A percentile compares a stretch with the other conserved stretches of the same genome.
Evolutionary conservation across 2,329 filamentous ascomycete species (phyloP).

Genomic region (Elsinoe necatrix): DNA sequence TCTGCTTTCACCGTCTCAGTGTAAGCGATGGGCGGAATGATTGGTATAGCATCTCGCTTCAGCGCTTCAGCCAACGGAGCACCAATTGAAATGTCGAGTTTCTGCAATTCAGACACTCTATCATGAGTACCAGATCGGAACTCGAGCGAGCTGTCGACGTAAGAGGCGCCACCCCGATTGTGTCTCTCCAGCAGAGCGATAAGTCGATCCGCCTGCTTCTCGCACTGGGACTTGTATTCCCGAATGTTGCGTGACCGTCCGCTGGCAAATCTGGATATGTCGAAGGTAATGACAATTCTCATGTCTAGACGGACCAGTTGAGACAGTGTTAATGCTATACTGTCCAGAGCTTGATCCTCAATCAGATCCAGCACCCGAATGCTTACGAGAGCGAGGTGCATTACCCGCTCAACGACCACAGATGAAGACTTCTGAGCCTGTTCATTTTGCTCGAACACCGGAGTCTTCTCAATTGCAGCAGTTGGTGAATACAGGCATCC

Average conservation of each 20-base stretch:
- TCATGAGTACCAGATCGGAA: background rate
- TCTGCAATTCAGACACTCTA: conserved; percentile 17
- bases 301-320: conserved; percentile 78
- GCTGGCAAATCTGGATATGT: conserved; percentile 32
- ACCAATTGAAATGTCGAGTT: conserved; percentile 29
- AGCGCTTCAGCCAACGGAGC: conserved; percentile 52
- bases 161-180: conserved; percentile 58
- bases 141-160: conserved; percentile 50
- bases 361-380: conserved; percentile 65
- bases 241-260: background rate
- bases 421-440: conserved; percentile 26
- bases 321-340: conserved; percentile 72
- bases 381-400: conserved; percentile 81
- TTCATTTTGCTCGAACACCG: conserved; percentile 45
- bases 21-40: conserved; percentile 60
- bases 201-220: conserved; percentile 62
- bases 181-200: conserved; percentile 65
- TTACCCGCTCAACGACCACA: conserved; percentile 31
- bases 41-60: conserved; percentile 58
- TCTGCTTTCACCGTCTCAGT: conserved; percentile 43
- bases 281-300: conserved; percentile 72
- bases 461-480: conserved; percentile 49
- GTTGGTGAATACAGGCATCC: conserved; percentile 53
- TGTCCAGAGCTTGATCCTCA: conserved; percentile 58
- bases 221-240: conserved; percentile 18